Evolutionary conservation across 331 rosid species (phyloP), one percentile per base, ranked within the genome.

Genomic region (Cydonia oblonga): DNA sequence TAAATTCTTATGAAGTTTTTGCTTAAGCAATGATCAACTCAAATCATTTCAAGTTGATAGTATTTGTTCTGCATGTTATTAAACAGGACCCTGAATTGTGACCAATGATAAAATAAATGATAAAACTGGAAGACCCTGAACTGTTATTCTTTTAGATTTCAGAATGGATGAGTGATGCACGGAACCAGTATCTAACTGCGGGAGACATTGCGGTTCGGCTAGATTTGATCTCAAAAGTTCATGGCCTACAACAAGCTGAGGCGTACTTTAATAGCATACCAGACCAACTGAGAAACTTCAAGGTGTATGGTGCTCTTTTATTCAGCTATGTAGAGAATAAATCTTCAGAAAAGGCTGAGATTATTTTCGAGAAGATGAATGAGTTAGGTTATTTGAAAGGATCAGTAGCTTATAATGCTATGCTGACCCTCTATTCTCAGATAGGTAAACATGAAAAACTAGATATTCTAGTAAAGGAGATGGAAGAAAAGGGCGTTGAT

Each of bases 371-470:
- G 80, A 83, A 83, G 79, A 80, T 91, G 77, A 83, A 74, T 69
- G 69, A 82, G 68, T 28, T 46, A 29, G 72, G 62, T 70, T 79
- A 77, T 12, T 3, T 63, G 79, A 35, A 49, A 53, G 35, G 40
- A 52, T 54, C 73, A 24, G 23, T 56, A 9, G 30, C 83, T 75
- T 89, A 68, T 64, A 91, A 89, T 58, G 83, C 64, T 57, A 80
- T 91, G 96, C 69, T 87, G 54, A 81, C 18, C 58, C 87, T 91
- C n/a, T 91, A 91, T 75, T 76, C 85, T 35, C 85, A 64, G 59
- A 56, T 66, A 33, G 90, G 90, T 70, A 61, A 79, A 66, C 82
- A 69, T 60, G 89, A 79, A 51, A 87, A 86, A 69, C n/a, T 86
- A 7, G 83, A 79, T 42, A n/a, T 23, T 49, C 40, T 91, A 64